Base-by-base conservation (phyloP, 2,329 filamentous ascomycete genomes). In the Aureobasidium musti region DNA sequence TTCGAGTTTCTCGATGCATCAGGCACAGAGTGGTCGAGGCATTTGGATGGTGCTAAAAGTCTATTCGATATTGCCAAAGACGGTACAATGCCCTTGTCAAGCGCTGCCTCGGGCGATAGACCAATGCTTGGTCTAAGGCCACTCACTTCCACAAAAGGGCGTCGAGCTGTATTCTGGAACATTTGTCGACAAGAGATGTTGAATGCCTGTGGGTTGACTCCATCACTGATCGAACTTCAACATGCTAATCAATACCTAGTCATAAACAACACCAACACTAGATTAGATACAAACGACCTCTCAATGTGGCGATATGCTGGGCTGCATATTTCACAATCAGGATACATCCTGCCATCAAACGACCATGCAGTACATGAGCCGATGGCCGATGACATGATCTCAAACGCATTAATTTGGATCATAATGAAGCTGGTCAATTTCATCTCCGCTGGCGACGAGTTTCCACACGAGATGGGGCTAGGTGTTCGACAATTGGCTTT, bases 1-100 rank as follows among this genome's bases (percentile, higher is more conserved):
- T 89, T 89, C 72, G 87, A 90, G 69, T 86, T 89, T 67, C 78
- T 89, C n/a, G 86, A 89, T 73, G 84, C 85, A 1, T 87, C 86
- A 1, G 84, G 83, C 2, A 81, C 82, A 0, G 86, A 87, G 23
- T 90, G 87, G 87, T 82, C 83, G 37, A 81, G 86, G 4, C 88
- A 90, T 77, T 76, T 90, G 6, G 88, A 85, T 70, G 87, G 87
- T 0, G 84, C 88, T 0, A 89, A 89, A 69, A 85, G 86, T 0
- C 78, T 89, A 23, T 81, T 89, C 63, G 85, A 83, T 50, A 78
- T 84, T 64, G 81, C 82, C 4, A 82, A 84, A 68, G 82, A 82
- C 61, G 79, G 80, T 45, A 52, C 66, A 21, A 45, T 64, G 50
- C 59, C 49, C 49, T 41, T 67, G 17, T 57, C 57, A 7, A 50